Conservation (phyloP, 2,329 filamentous ascomycete species). For the Venturiaceae sp. region DNA sequence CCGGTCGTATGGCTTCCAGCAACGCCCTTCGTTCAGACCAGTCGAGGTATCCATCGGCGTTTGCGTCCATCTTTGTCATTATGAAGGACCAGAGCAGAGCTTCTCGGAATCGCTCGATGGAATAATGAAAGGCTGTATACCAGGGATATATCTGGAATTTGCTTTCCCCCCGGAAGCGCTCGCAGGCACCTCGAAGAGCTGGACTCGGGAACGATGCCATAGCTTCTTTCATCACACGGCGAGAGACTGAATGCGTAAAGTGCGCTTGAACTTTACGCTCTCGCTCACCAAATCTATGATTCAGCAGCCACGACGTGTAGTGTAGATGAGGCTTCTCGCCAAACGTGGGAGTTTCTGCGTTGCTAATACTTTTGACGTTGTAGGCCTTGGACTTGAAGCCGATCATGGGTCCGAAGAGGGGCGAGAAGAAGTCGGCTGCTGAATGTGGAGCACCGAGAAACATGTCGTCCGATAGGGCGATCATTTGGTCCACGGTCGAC, state of each 20-base stretch:
- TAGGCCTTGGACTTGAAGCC: conserved; percentile 34
- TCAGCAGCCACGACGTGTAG: conserved; percentile 35
- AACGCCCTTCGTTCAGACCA: conserved; percentile 29
- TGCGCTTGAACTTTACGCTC: conserved; percentile 34
- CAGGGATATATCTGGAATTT: conserved; percentile 34
- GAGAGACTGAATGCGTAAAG: conserved; percentile 32
- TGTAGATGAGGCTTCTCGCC: conserved; percentile 36
- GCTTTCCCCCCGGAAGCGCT: conserved; percentile 33
- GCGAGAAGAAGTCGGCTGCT: conserved; percentile 34
- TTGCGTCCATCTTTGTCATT: conserved; percentile 27
- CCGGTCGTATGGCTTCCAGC: conserved; percentile 26
- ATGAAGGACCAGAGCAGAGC: conserved; percentile 34
- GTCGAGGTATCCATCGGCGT: conserved; percentile 30
- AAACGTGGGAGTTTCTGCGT: conserved; percentile 18
- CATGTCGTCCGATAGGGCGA: conserved; percentile 36
- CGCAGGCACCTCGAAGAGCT: conserved; percentile 27
- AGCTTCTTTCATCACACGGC: conserved; percentile 29
- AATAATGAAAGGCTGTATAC: conserved; percentile 34
- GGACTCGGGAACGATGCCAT: conserved; percentile 32
- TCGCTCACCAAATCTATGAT: conserved; percentile 34
- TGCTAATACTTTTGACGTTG: conserved; percentile 16
- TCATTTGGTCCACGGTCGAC: conserved; percentile 29
- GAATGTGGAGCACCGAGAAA: conserved; percentile 31
- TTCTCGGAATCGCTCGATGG: conserved; percentile 33
- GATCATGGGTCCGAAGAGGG: conserved; percentile 32